Conservation (phyloP, 2,329 filamentous ascomycete species). For the Paecilomyces dactylethromorphus region DNA sequence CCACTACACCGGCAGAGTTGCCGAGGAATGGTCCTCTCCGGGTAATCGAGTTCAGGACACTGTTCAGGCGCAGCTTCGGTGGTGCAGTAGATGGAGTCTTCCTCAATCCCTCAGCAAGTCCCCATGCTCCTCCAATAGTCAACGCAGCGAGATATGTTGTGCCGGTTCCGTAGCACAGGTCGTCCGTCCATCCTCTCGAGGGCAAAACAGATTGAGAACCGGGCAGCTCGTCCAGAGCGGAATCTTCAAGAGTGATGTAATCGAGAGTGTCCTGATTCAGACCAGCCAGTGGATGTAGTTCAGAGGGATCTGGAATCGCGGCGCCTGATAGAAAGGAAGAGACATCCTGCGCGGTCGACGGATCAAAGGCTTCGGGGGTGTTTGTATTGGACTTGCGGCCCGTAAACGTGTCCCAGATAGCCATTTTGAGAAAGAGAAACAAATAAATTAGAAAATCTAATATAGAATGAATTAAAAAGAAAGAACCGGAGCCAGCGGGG, state of each 20-base stretch:
- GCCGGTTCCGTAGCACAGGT: conserved; percentile 95
- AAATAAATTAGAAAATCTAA: background rate
- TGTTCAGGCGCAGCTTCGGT: conserved; percentile 88
- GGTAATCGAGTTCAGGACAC: conserved; percentile 89
- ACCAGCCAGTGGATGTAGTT: conserved; percentile 87
- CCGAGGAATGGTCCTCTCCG: conserved; percentile 89
- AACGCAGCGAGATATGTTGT: conserved; percentile 88
- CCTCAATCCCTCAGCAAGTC: conserved; percentile 79
- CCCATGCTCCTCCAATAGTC: conserved; percentile 82
- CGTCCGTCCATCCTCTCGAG: conserved; percentile 94
- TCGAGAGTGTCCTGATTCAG: conserved; percentile 89
- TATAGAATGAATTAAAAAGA: background rate
- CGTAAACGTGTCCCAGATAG: conserved; percentile 56
- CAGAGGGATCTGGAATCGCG: conserved; percentile 74
- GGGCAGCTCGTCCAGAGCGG: conserved; percentile 75
- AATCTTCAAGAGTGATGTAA: conserved; percentile 91
- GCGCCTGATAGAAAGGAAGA: conserved; percentile 76
- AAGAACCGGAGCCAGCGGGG: background rate
- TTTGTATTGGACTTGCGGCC: conserved; percentile 53
- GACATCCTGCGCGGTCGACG: conserved; percentile 69
- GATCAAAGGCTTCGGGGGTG: conserved; percentile 59
- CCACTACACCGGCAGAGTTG: conserved; percentile 91
- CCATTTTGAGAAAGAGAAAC: conserved; percentile 35
- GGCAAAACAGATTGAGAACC: conserved; percentile 83
- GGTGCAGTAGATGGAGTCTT: conserved; percentile 64